phyloP scores from a whole-genome alignment of 2,329 filamentous ascomycete genomes.

The Fusarium nygamai region DNA sequence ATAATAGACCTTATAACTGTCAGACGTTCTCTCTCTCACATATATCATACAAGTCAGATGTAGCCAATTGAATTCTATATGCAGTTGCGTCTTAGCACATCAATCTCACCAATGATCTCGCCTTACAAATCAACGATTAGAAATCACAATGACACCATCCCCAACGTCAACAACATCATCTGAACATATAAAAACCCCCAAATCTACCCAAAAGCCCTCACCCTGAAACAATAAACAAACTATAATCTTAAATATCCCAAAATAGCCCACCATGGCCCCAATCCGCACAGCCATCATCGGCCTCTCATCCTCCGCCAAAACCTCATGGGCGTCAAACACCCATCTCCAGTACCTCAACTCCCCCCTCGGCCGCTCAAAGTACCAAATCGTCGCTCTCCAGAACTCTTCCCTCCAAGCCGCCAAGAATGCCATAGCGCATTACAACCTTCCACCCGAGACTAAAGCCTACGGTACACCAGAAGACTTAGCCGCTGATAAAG shows the following conservation, averaged over 20 bases:
- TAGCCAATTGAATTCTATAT: not conserved
- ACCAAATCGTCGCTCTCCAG: slow-evolving; percentile 61
- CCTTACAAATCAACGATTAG: slow-evolving; percentile 22
- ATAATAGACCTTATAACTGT: rapidly evolving
- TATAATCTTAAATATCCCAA: not conserved
- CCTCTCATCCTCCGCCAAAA: slow-evolving; percentile 61
- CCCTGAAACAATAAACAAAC: not conserved
- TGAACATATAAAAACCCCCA: not conserved
- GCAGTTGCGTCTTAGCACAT: not conserved
- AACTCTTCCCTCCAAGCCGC: slow-evolving; percentile 61
- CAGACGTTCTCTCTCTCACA: not conserved
- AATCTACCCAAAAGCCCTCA: no score
- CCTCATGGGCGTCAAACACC: slow-evolving; percentile 63
- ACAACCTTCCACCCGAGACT: slow-evolving; percentile 52
- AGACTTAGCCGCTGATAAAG: slow-evolving; percentile 57
- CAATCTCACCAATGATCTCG: not conserved
- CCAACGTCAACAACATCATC: not conserved
- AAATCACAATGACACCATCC: slow-evolving; percentile 11
- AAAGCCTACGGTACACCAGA: slow-evolving; percentile 62
- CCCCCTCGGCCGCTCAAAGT: slow-evolving; percentile 53
- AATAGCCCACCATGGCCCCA: slow-evolving; percentile 51
- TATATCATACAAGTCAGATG: not conserved
- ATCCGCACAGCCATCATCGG: slow-evolving; percentile 68
- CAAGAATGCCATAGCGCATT: slow-evolving; percentile 53
- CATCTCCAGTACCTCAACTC: slow-evolving; percentile 70